phyloP scores from a whole-genome alignment of 129 eudicot genomes.

The carrot (Daucus carota) region DNA sequence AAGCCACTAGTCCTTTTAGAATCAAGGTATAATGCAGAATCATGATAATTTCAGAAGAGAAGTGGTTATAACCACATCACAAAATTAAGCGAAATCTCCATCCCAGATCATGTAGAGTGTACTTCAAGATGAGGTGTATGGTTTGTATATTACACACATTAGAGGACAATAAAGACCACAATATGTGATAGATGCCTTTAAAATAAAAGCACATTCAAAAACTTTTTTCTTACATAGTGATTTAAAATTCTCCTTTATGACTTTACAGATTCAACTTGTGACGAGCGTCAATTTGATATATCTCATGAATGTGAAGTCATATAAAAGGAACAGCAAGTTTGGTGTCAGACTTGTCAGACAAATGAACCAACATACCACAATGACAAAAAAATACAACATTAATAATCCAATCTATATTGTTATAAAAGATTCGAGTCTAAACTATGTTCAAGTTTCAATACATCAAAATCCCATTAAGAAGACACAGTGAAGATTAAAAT shows the following conservation, averaged over 20 bases:
- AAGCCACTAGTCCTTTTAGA: neutral
- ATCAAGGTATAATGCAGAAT: no score
- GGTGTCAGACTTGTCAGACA: neutral
- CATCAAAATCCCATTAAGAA: neutral
- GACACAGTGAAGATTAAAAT: neutral
- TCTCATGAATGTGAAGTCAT: neutral
- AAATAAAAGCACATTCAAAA: neutral
- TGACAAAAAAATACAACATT: neutral
- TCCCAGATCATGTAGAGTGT: no score
- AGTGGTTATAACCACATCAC: no score
- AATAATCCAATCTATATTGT: neutral
- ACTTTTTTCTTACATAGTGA: neutral
- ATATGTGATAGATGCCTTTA: neutral
- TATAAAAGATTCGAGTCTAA: neutral
- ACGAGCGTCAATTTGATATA: neutral
- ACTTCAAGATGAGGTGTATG: neutral
- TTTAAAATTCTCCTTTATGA: neutral
- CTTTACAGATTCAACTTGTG: neutral
- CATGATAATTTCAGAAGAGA: no score
- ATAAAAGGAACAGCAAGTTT: neutral
- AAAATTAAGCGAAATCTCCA: no score
- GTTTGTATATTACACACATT: neutral
- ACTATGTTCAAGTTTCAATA: neutral
- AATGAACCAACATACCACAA: neutral
- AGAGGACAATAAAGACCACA: neutral